Base-by-base conservation (phyloP, 306 rosid genomes). In the Quillaja saponaria region DNA sequence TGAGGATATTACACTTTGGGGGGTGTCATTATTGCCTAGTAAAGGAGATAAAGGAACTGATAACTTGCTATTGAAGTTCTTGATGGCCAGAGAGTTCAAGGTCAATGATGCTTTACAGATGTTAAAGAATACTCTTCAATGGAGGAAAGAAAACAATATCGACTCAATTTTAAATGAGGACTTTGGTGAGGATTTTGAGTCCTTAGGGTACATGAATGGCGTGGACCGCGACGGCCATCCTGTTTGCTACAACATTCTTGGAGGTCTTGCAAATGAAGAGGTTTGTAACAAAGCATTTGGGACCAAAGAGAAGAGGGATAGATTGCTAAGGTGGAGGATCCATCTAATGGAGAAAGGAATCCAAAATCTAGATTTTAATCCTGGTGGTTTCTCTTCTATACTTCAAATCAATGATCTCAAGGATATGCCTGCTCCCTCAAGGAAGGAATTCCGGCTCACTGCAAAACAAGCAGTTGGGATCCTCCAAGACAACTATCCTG, bases 401-500 rank as follows among this genome's bases (percentile, higher is more conserved):
- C 81, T 81, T 61, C 86, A 81, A 57, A 55, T 81, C 65, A 81
- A 63, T 55, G 76, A 81, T 42, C 78, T 81, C 7, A 74, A 67
- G 71, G 76, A 74, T 45, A 48, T 69, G 0, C 83, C 86, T 6
- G 80, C 82, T 4, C 83, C 83, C 3, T 68, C 80, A 0, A 81
- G 46, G 57, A 77, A 77, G 54, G 86, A 81, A 48, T 73, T 77
- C 7, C 47, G 83, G n/a, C 3, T 58, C 63, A 80, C 86, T 1
- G 67, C 72, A 13, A 81, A 67, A 9, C 78, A 70, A 54, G 69
- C 50, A 34, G 64, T 81, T 54, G 65, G 61, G 8, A 50, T 74
- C 28, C 72, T 78, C 73, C 86, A 77, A 6, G 86, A 81, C 49
- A 81, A 81, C 47, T 81, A 81, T 46, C 86, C 86, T 1, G 86